Evolutionary conservation across 495 filamentous ascomycete species (phyloP), one percentile per base, ranked within the genome.

Genomic region (Aspergillus sparsus): DNA sequence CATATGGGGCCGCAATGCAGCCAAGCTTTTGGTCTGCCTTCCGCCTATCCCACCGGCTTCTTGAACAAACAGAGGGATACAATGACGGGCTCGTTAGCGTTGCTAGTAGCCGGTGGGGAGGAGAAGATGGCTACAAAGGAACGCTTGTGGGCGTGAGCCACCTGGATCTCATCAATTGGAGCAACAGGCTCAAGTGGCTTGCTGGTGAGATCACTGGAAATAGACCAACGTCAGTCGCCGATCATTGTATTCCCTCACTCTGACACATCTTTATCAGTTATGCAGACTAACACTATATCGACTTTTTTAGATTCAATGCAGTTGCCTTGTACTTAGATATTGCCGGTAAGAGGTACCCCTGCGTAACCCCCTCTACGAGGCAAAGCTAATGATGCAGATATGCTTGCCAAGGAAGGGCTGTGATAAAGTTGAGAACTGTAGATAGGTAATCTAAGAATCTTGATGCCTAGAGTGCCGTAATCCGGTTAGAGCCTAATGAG

Each of bases 71-170:
- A 5, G 94, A 97, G 74, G 93, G 92, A 0, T 83, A 86, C 1
- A 98, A 98, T 70, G 94, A 98, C 63, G 94, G 94, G 0, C 82
- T 98, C 5, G 94, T 98, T 15, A 95, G 90, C 68, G 91, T 97
- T 31, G 74, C 81, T 8, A 96, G 92, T 66, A 88, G 87, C 62
- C 80, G 82, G 65, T 97, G 93, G 92, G 94, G 94, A n/a, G 82
- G 81, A 1, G 70, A 77, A 16, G 12, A 61, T 3, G 74, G 74
- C 16, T 97, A 97, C 70, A 90, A 93, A 70, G 94, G 94, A 5
- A 97, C 94, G 3, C 71, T 98, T n/a, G 73, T 92, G 6, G 85
- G 84, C 9, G 91, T 96, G 33, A 95, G 87, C 71, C 94, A 98
- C 74, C 74, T 97, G 6, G 92, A 97, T 66, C 76, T 96, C 53